These are phyloP conservation scores for Colletotrichum spinosum DNA, from an alignment of 2,329 filamentous ascomycete genomes.

Conservation along the genomic window DNA sequence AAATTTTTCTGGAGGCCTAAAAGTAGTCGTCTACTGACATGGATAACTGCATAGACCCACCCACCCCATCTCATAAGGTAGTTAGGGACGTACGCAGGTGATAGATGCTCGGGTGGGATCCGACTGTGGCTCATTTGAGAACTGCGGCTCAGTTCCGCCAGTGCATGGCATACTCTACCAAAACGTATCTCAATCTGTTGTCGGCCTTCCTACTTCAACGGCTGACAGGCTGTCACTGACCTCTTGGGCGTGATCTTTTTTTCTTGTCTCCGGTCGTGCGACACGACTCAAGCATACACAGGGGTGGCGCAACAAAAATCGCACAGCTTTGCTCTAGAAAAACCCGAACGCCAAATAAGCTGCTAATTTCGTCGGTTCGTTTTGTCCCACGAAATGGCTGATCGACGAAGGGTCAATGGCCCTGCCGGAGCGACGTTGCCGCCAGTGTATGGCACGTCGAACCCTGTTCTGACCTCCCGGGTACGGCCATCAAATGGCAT, in stretches of 20 bases:
- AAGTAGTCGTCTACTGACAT: conserved; percentile 26
- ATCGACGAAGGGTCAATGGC: conserved; percentile 91
- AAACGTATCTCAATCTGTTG: no score
- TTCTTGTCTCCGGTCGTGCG: no score
- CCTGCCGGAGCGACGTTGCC: conserved; percentile 81
- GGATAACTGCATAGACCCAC: conserved; percentile 20
- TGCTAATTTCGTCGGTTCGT: neutral
- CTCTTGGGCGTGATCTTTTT: no score
- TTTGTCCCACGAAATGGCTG: conserved; percentile 67
- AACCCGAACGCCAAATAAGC: neutral
- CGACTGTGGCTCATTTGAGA: no score
- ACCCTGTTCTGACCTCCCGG: conserved; percentile 55
- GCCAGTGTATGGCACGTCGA: conserved; percentile 73
- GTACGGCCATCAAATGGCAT: conserved; percentile 75
- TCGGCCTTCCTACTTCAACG: no score
- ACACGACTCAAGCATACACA: no score
- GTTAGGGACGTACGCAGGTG: no score
- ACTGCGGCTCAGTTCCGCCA: no score
- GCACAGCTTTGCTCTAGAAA: neutral
- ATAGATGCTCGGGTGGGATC: no score
- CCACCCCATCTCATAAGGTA: neutral
- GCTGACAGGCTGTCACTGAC: no score
- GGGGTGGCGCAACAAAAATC: neutral
- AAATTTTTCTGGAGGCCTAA: conserved; percentile 36
- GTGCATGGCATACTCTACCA: no score